A percentile compares a stretch with the other conserved stretches of the same genome.
Conservation (phyloP, 2,329 filamentous ascomycete species). For the Cordyceps farinosa region DNA sequence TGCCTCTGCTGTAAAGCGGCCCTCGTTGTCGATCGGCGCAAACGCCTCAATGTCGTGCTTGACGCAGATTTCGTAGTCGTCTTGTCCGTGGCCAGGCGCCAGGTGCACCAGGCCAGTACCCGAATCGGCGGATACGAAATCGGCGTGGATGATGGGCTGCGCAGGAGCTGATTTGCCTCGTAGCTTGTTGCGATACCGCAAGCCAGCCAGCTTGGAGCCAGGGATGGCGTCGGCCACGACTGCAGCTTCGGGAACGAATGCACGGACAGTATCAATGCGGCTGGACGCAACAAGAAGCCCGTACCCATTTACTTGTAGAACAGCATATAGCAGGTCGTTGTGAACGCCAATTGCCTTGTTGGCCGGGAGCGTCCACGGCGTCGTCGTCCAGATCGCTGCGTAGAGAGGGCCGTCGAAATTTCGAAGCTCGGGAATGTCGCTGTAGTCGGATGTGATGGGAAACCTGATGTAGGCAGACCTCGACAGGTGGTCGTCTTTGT, state of each 20-base stretch:
- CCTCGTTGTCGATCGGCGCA: constrained; percentile 79
- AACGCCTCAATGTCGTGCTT: constrained; percentile 67
- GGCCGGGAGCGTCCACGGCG: constrained; percentile 93
- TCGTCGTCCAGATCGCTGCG: constrained; percentile 98
- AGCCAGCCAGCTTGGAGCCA: constrained; percentile 62
- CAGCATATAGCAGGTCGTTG: constrained; percentile 66
- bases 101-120: constrained; percentile 93
- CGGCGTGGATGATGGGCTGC: constrained; percentile 74
- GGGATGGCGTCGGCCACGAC: constrained; percentile 54
- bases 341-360: constrained; percentile 87
- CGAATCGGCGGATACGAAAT: constrained; percentile 86
- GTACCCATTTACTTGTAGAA: constrained; percentile 56
- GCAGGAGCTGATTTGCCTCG: constrained; percentile 51
- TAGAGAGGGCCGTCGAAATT: constrained; percentile 52
- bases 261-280: constrained; percentile 58
- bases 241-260: constrained; percentile 47
- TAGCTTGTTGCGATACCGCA: constrained; percentile 69
- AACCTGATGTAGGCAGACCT: constrained; percentile 77
- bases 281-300: constrained; percentile 69
- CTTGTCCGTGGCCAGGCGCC: constrained; percentile 92
- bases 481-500: constrained; percentile 70
- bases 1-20: constrained; percentile 75
- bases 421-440: constrained; percentile 33
- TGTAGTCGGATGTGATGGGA: constrained; percentile 52
- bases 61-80: constrained; percentile 84